These are phyloP conservation scores for Chrysosphaeria jannelii DNA, from an alignment of 2,329 filamentous ascomycete species.

Conservation along the genomic window DNA sequence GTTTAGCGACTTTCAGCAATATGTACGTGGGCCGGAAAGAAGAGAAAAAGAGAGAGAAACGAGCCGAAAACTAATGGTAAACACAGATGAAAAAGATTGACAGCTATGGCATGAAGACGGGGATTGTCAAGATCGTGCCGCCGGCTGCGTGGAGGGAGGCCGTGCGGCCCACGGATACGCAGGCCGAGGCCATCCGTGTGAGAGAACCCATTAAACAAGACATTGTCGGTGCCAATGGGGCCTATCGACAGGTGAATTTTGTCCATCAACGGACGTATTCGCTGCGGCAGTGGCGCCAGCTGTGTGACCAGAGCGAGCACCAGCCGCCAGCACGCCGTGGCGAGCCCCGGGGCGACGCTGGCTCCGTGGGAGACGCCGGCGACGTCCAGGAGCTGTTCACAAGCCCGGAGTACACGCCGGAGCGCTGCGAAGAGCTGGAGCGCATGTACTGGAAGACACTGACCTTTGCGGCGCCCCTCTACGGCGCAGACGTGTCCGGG, in stretches of 20 bases:
- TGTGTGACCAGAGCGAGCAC: slow-evolving; percentile 85
- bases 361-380: slow-evolving; percentile 7
- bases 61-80: not conserved
- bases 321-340: slow-evolving; percentile 80
- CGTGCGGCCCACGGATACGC: slow-evolving; percentile 49
- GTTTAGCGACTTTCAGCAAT: slow-evolving; percentile 77
- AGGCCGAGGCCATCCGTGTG: slow-evolving; percentile 73
- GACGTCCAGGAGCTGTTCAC: slow-evolving; percentile 61
- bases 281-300: slow-evolving; percentile 74
- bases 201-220: slow-evolving; percentile 96
- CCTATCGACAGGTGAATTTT: slow-evolving; percentile 90
- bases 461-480: slow-evolving; percentile 80
- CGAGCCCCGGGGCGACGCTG: slow-evolving; percentile 31
- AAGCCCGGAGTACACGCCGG: slow-evolving; percentile 70
- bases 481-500: slow-evolving; percentile 87
- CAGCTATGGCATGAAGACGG: slow-evolving; percentile 86
- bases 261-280: slow-evolving; percentile 92
- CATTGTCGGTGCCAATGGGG: slow-evolving; percentile 84
- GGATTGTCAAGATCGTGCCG: slow-evolving; percentile 86
- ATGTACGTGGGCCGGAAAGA: slow-evolving; percentile 22
- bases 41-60: not conserved
- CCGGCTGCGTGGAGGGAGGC: slow-evolving; percentile 75
- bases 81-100: slow-evolving; percentile 51
- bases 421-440: slow-evolving; percentile 83
- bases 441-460: slow-evolving; percentile 91